Base-by-base conservation (phyloP, 495 filamentous ascomycete species). In the Apiosordaria backusii region DNA sequence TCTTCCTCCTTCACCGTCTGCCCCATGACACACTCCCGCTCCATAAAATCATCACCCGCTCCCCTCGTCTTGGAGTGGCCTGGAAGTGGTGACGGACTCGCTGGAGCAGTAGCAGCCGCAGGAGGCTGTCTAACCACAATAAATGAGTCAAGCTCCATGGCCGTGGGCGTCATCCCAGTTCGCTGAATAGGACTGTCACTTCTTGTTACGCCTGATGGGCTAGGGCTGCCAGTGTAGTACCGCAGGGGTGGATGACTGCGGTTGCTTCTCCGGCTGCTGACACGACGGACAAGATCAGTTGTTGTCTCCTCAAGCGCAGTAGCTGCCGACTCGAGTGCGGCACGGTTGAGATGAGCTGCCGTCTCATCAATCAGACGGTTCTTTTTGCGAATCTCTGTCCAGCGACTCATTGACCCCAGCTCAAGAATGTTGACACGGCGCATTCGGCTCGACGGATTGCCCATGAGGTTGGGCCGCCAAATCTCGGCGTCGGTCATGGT, bases 301-400 rank as follows among this genome's bases (percentile, higher is more conserved):
- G 75, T 67, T 40, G 59, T 72, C 65, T 74, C 71, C 57, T 68
- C 76, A 27, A 78, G 63, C 13, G 75, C 78, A 50, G 68, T 71
- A 1, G 76, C 72, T 21, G 77, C 80, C 50, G 78, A 58, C 57
- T 70, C 73, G 7, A 81, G 71, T 1, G 76, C 73, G 16, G 75
- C 76, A 22, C 76, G 74, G 60, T 82, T 82, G 16, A 81, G 67
- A 66, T 75, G 75, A 50, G 75, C 76, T 18, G 71, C 70, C 1
- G 61, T 70, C 69, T 78, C 68, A 68, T 85, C 81, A 40, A 88
- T 80, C 66, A 91, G 73, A 60, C 78, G 78, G 70, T 91, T 91
- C 76, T 85, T 84, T 72, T 81, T 82, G 67, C 89, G 79, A 71
- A 91, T 90, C 77, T 91, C 89, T 53, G 82, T 88, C 87, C 89